A percentile compares a stretch with the other conserved stretches of the same genome.
Conservation (phyloP, 2,329 filamentous ascomycete species). For the Gaeumannomyces tritici region DNA sequence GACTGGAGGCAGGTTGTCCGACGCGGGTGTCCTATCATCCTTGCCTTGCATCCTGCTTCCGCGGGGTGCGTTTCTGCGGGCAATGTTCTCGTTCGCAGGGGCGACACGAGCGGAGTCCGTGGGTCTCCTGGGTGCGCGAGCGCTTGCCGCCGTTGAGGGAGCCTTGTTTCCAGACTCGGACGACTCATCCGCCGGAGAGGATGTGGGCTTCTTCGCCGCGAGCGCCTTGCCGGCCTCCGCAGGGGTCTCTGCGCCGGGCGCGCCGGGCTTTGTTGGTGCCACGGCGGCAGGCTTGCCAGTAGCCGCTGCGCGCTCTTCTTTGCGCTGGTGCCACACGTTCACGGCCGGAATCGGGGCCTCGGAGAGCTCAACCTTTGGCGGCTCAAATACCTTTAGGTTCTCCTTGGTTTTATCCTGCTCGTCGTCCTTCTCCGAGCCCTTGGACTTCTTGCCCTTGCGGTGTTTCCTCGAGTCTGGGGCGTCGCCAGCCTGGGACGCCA, state of each 20-base stretch:
- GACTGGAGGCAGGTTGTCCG: slow-evolving; percentile 46
- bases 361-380: slow-evolving; percentile 55
- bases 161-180: slow-evolving; percentile 6
- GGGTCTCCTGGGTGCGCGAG: slow-evolving; percentile 23
- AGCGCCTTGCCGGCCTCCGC: slow-evolving; percentile 7
- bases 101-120: slow-evolving; percentile 6
- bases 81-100: slow-evolving; percentile 22
- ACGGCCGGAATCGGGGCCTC: slow-evolving; percentile 76
- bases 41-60: slow-evolving; percentile 36
- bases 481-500: slow-evolving; percentile 56
- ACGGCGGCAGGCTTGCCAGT: slow-evolving; percentile 43
- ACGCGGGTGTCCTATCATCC: slow-evolving; percentile 20
- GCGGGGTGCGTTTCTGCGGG: slow-evolving; percentile 30
- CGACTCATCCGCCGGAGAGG: neutral
- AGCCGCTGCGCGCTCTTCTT: slow-evolving; percentile 1
- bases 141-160: slow-evolving; percentile 17
- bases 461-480: slow-evolving; percentile 55
- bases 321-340: slow-evolving; percentile 81
- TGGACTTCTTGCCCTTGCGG: slow-evolving; percentile 55
- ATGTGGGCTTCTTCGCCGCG: slow-evolving; percentile 32
- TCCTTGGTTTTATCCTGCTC: slow-evolving; percentile 51
- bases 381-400: slow-evolving; percentile 27
- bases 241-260: slow-evolving; percentile 11
- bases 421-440: slow-evolving; percentile 37
- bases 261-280: slow-evolving; percentile 36